A percentile compares a stretch with the other conserved stretches of the same genome.
Evolutionary conservation across 306 rosid species (phyloP).

Genomic region (Vicia villosa): DNA sequence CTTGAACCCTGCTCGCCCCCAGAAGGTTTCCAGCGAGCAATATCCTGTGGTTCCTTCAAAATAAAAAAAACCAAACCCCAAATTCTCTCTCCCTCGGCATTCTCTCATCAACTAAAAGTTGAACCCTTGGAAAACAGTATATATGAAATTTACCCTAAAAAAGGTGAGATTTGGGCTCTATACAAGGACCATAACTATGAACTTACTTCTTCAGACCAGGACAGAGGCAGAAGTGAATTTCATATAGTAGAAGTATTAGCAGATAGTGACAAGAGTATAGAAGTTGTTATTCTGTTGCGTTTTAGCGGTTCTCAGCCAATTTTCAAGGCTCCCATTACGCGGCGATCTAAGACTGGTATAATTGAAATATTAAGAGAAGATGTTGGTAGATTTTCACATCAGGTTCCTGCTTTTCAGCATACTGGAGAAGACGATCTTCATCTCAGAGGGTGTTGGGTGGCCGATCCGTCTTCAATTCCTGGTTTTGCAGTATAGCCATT

Average conservation of each 20-base stretch:
- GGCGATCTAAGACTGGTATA: slow-evolving; percentile 53
- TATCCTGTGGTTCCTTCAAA: slow-evolving; percentile 57
- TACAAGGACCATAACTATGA: slow-evolving; percentile 49
- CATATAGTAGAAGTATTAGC: slow-evolving; percentile 66
- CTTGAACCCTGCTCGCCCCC: slow-evolving; percentile 52
- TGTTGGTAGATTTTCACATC: slow-evolving; percentile 61
- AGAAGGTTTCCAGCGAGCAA: slow-evolving; percentile 21
- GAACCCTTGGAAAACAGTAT: slow-evolving; percentile 25
- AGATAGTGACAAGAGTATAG: slow-evolving; percentile 36
- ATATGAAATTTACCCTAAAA: slow-evolving; percentile 59
- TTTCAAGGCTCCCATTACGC: slow-evolving; percentile 58
- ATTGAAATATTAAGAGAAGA: slow-evolving; percentile 42
- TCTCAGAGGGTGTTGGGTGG: slow-evolving; percentile 71
- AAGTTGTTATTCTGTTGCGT: slow-evolving; percentile 47
- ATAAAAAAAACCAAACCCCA: slow-evolving; percentile 30
- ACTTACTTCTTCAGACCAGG: slow-evolving; percentile 28
- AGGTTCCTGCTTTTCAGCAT: slow-evolving; percentile 57
- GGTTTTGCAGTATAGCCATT: slow-evolving; percentile 24
- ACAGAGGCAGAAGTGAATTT: slow-evolving; percentile 45
- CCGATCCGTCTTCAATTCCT: slow-evolving; percentile 56
- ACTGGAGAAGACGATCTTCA: slow-evolving; percentile 41
- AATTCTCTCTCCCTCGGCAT: slow-evolving; percentile 37
- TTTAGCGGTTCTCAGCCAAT: slow-evolving; percentile 36
- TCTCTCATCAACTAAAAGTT: slow-evolving; percentile 53
- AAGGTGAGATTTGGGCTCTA: slow-evolving; percentile 73